These are phyloP conservation scores for Colletotrichum paranaense DNA, from an alignment of 2,329 filamentous ascomycete species.

Conservation along the genomic window DNA sequence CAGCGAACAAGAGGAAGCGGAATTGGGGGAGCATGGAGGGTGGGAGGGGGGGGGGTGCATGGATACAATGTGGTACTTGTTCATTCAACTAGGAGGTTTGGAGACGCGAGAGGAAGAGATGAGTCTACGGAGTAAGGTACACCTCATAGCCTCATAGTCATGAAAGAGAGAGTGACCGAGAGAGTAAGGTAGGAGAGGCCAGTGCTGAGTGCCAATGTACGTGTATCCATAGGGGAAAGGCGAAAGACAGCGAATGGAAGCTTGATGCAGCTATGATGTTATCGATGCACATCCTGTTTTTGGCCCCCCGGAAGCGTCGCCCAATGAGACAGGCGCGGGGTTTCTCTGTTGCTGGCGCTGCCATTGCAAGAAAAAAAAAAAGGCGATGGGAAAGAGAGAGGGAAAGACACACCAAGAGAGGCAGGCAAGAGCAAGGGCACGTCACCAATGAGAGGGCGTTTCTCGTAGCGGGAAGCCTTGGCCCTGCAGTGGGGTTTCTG, in stretches of 20 bases:
- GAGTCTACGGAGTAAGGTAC: not conserved
- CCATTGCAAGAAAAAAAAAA: no score
- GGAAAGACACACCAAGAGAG: not conserved
- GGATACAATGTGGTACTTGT: not conserved
- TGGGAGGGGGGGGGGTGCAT: not conserved
- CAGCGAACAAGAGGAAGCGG: not conserved
- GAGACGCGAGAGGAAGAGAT: not conserved
- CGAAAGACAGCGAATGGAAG: not conserved
- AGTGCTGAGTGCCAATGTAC: not conserved
- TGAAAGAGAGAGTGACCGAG: not conserved
- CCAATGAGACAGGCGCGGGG: slow-evolving; percentile 32
- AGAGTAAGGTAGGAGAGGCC: not conserved
- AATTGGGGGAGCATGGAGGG: not conserved
- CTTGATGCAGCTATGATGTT: slow-evolving; percentile 37
- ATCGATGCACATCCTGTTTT: slow-evolving; percentile 34
- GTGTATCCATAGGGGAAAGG: not conserved
- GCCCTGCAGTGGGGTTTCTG: slow-evolving; percentile 1
- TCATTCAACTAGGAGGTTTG: not conserved
- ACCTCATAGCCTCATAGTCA: not conserved
- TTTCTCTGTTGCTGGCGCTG: slow-evolving; percentile 2
- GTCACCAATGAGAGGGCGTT: slow-evolving; percentile 1
- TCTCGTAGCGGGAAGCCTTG: slow-evolving; percentile 1
- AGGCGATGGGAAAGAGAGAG: not conserved
- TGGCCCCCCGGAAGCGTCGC: slow-evolving; percentile 22
- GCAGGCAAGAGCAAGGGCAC: not conserved